These are phyloP conservation scores for Hemisphaericaspora lyxosophila DNA, from an alignment of 1,139 yeast species.

Conservation along the genomic window DNA sequence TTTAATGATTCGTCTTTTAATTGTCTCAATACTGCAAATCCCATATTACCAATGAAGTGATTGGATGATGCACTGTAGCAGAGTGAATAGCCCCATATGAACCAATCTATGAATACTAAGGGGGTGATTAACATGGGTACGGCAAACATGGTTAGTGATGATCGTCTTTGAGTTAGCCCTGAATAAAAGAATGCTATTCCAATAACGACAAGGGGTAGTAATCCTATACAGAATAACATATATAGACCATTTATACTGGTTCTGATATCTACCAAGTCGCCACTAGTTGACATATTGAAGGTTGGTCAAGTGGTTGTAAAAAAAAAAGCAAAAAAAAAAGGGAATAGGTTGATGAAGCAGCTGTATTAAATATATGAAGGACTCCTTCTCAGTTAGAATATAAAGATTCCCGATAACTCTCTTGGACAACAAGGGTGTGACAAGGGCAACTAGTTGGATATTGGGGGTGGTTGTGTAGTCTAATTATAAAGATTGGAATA, in stretches of 20 bases:
- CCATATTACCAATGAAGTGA: conserved; percentile 48
- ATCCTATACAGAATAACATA: conserved; percentile 36
- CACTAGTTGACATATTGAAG: no score
- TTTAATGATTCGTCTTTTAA: conserved; percentile 23
- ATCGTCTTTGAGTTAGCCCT: conserved; percentile 57
- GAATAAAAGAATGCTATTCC: conserved; percentile 57
- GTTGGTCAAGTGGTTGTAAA: neutral
- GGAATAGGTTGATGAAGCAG: no score
- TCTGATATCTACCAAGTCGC: conserved; percentile 10
- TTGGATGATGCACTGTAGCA: conserved; percentile 45
- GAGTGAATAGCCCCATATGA: conserved; percentile 58
- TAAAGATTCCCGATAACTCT: no score
- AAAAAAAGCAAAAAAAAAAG: no score
- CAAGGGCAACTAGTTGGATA: no score
- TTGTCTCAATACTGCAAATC: conserved; percentile 42
- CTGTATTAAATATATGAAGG: no score
- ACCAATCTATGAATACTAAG: conserved; percentile 53
- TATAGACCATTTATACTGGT: conserved; percentile 37
- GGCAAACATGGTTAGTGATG: conserved; percentile 55
- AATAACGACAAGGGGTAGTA: conserved; percentile 34
- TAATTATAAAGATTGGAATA: no score
- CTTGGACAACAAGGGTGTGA: no score
- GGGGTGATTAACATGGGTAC: conserved; percentile 46
- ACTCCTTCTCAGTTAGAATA: no score
- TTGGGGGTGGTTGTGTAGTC: no score